Evolutionary conservation across 202 grass and related monocot genomes (phyloP).

Genomic region (Setaria italica): DNA sequence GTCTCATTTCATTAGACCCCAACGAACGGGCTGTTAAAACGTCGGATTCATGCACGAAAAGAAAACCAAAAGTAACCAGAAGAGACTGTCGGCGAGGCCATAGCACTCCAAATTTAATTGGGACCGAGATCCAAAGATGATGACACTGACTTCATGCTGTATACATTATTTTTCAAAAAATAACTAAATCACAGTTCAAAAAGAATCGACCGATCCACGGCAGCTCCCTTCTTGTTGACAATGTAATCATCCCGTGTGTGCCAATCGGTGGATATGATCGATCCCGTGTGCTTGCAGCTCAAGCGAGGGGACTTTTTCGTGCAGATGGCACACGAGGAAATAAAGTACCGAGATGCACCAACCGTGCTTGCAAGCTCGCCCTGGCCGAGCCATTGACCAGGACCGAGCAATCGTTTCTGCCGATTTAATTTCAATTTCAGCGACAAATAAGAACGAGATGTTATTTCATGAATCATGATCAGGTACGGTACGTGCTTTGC

Average conservation of each 20-base stretch:
- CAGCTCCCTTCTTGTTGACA: not conserved
- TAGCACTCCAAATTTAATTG: not conserved
- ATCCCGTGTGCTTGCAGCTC: slow-evolving; percentile 18
- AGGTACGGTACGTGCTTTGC: not conserved
- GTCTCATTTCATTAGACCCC: not conserved
- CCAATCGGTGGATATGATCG: not conserved
- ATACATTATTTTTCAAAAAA: not conserved
- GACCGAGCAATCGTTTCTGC: not conserved
- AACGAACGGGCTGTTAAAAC: not conserved
- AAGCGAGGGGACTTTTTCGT: not conserved
- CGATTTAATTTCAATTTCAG: not conserved
- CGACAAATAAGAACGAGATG: not conserved
- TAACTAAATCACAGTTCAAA: not conserved
- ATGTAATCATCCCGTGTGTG: not conserved
- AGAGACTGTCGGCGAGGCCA: not conserved
- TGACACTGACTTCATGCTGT: not conserved
- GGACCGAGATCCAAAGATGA: not conserved
- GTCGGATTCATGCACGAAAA: not conserved
- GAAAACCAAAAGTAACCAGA: not conserved
- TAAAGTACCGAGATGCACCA: not conserved
- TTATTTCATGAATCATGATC: too few relatives aligned
- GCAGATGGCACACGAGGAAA: not conserved
- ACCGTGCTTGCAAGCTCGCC: not conserved
- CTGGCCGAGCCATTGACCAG: not conserved
- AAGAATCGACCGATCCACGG: not conserved